Percentiles rank a stretch among this genome's conserved stretches.
Evolutionary conservation across 495 filamentous ascomycete species (phyloP).

Genomic region (Sordaria brevicollis): DNA sequence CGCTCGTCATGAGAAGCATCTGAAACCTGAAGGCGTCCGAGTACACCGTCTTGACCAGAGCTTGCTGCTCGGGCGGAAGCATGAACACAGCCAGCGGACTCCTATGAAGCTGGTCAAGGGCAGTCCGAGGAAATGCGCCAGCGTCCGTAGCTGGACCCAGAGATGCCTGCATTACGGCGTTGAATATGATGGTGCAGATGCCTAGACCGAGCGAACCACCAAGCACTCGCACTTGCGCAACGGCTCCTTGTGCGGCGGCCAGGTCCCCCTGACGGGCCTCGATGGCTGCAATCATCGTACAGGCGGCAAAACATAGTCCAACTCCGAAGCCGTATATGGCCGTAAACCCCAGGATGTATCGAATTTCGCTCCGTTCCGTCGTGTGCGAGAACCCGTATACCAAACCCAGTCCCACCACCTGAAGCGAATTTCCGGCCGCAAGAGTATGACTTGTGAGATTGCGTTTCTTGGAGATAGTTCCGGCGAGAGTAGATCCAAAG

Average conservation of each 20-base stretch:
- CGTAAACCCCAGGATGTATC: slow-evolving; percentile 39
- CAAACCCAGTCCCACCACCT: slow-evolving; percentile 42
- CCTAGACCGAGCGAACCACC: slow-evolving; percentile 47
- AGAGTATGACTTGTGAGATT: slow-evolving; percentile 42
- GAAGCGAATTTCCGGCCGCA: slow-evolving; percentile 36
- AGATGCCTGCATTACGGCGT: slow-evolving; percentile 6
- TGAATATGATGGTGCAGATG: slow-evolving; percentile 35
- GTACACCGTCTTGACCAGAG: slow-evolving; percentile 10
- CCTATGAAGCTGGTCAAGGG: slow-evolving; percentile 8
- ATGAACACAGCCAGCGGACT: slow-evolving; percentile 7
- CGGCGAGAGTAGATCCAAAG: slow-evolving; percentile 40
- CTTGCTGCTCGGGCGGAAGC: neutral
- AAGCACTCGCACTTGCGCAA: slow-evolving; percentile 47
- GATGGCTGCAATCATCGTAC: slow-evolving; percentile 41
- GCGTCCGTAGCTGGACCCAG: slow-evolving; percentile 4
- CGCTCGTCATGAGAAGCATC: slow-evolving; percentile 16
- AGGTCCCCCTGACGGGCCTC: slow-evolving; percentile 34
- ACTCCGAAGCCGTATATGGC: slow-evolving; percentile 45
- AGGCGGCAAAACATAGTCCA: slow-evolving; percentile 38
- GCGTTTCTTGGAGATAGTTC: slow-evolving; percentile 31
- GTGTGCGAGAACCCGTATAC: slow-evolving; percentile 27
- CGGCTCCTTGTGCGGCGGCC: slow-evolving; percentile 44
- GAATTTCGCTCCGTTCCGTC: slow-evolving; percentile 19
- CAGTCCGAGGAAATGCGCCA: slow-evolving; percentile 6
- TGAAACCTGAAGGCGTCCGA: slow-evolving; percentile 11